Evolutionary conservation across 257 asterid species (phyloP), one percentile per base, ranked within the genome.

Genomic region (Euphrasia confusa): DNA sequence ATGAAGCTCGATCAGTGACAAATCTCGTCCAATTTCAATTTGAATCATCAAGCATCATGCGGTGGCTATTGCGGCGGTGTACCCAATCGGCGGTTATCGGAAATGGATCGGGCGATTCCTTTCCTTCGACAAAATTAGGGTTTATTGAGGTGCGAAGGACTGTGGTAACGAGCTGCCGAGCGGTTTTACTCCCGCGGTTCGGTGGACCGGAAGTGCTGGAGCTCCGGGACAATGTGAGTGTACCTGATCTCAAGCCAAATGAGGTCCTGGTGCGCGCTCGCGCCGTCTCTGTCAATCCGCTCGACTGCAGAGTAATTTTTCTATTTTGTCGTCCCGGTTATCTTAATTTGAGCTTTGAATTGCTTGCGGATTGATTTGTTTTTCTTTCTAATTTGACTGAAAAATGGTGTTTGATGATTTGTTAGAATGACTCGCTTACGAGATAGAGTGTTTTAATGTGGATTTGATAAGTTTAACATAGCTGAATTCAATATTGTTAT

Each of bases 261-360:
- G 90, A 93, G 82, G 99, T 93, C 64, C 95, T 93, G 35, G 97
- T 93, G 48, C 95, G 99, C 39, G 77, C 96, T 74, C 85, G 94
- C 63, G 99, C 99, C 42, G 95, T 93, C 75, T 89, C 99, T 4
- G 78, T 89, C 76, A 93, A 93, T 79, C 99, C 97, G 60, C 96
- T 93, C 71, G 97, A 93, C 74, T 72, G 82, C 62, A 79, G 94
- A 71, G 96, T 89, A 26, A 74, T 97, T 79, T 69, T 52, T 12
- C 61, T 14, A 7, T 2, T 45, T 10, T 17, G 1, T 21, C 18
- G n/a, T 13, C 61, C 11, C 48, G 17, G 45, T 55, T 35, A 6
- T 62, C 35, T 69, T 13, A 21, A 7, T 77, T 40, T 5, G 13
- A 30, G 9, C 44, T 48, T 64, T 28, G 60, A 47, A 58, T 14